Evolutionary conservation across 2,329 filamentous ascomycete species (phyloP).

Genomic region (Sarocladium oryzae): DNA sequence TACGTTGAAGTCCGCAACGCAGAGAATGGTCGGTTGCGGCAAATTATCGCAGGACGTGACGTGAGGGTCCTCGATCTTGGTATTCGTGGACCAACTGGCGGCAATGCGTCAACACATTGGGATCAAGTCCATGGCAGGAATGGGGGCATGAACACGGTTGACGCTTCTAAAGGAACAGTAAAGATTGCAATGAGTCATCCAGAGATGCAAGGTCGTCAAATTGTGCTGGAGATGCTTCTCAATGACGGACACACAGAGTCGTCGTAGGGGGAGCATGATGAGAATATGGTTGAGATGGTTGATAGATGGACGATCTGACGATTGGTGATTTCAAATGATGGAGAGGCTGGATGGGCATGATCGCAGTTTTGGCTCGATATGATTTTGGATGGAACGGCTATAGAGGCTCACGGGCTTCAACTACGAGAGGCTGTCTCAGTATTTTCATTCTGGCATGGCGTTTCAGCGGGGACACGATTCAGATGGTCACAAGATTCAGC

Average conservation of each 20-base stretch:
- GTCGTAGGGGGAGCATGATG: constrained; percentile 14
- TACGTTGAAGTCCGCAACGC: constrained; percentile 97
- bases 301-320: neutral
- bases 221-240: constrained; percentile 85
- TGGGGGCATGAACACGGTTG: constrained; percentile 29
- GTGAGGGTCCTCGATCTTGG: constrained; percentile 88
- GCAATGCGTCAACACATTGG: constrained; percentile 28
- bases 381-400: no score
- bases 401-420: neutral
- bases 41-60: constrained; percentile 89
- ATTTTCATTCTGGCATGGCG: constrained; percentile 1
- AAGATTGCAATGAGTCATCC: constrained; percentile 97
- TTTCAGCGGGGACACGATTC: constrained; percentile 2
- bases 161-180: constrained; percentile 64
- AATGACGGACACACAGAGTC: constrained; percentile 72
- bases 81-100: constrained; percentile 54
- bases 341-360: no score
- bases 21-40: constrained; percentile 85
- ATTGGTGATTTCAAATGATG: no score
- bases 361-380: neutral
- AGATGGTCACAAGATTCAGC: neutral
- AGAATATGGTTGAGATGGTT: neutral
- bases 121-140: constrained; percentile 28
- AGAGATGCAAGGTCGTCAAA: constrained; percentile 73
- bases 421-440: neutral